Percentiles rank a stretch among this genome's conserved stretches.
Conservation (phyloP, 2,329 filamentous ascomycete genomes). For the Byssochlamys sp. region DNA sequence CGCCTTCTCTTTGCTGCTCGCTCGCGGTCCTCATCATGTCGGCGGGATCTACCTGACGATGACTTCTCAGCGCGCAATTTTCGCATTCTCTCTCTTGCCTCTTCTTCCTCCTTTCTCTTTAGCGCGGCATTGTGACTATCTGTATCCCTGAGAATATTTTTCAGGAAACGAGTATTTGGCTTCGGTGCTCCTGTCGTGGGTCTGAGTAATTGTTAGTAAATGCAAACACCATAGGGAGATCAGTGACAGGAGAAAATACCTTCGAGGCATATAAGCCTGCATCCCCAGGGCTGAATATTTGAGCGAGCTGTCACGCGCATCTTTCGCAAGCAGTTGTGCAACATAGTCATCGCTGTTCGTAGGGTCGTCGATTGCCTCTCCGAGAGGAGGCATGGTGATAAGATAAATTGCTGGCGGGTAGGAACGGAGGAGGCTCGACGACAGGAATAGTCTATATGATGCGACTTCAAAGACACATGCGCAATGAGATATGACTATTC, state of each 20-base stretch:
- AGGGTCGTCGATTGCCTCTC: constrained; percentile 37
- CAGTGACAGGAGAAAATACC: constrained; percentile 30
- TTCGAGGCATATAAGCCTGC: constrained; percentile 53
- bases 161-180: constrained; percentile 82
- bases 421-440: not conserved
- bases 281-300: constrained; percentile 68
- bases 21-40: constrained; percentile 20
- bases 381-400: constrained; percentile 16
- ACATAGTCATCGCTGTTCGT: constrained; percentile 49
- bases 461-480: not conserved
- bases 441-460: not conserved
- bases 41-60: constrained; percentile 23
- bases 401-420: constrained; percentile 2
- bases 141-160: constrained; percentile 78
- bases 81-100: constrained; percentile 62
- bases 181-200: constrained; percentile 62
- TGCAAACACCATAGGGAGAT: constrained; percentile 1
- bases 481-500: not conserved
- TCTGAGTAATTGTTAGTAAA: constrained; percentile 31
- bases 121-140: constrained; percentile 82
- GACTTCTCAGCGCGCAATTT: constrained; percentile 40
- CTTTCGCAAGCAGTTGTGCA: constrained; percentile 65
- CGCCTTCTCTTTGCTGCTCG: constrained; percentile 13
- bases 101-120: constrained; percentile 71
- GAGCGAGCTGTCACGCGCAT: constrained; percentile 63